Percentiles rank a stretch among this genome's conserved stretches.
Evolutionary conservation across 1,284 basidiomycete genomes (phyloP).

Genomic region (Afroboletus lepidellus): DNA sequence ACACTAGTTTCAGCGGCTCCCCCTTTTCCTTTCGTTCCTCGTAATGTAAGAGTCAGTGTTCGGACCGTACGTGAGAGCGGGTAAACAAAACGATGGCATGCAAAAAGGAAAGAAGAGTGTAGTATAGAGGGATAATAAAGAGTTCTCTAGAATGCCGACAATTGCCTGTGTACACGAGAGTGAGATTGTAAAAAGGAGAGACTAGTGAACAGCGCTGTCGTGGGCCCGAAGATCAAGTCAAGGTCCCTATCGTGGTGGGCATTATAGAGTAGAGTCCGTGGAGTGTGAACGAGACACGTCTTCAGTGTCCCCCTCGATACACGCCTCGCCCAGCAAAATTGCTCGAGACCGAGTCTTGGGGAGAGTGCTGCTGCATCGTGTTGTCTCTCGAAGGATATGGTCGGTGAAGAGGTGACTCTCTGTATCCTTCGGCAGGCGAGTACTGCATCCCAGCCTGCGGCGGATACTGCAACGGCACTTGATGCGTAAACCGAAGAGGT

Average conservation of each 20-base stretch:
- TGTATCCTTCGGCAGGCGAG: constrained; percentile 31
- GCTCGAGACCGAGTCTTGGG: constrained; percentile 16
- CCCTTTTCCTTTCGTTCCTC: neutral
- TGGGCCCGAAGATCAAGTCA: neutral
- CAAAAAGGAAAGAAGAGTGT: neutral
- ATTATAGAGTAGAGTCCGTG: constrained; percentile 14
- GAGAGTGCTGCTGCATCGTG: constrained; percentile 5
- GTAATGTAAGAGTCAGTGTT: constrained; percentile 9
- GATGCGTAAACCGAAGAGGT: constrained; percentile 16
- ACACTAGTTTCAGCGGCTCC: neutral
- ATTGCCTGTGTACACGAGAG: constrained; percentile 13
- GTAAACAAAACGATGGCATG: neutral
- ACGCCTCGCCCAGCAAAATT: constrained; percentile 37
- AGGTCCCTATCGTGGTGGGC: constrained; percentile 18
- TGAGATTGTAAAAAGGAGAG: constrained; percentile 11
- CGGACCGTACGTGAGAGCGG: neutral
- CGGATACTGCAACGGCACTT: constrained; percentile 27
- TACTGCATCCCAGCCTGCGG: constrained; percentile 26
- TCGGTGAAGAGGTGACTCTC: constrained; percentile 52
- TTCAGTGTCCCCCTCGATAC: constrained; percentile 34
- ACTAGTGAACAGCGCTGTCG: constrained; percentile 9
- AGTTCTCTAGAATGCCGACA: constrained; percentile 16
- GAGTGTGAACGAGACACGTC: neutral
- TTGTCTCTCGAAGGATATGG: constrained; percentile 34
- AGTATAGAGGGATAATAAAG: neutral